A percentile compares a stretch with the other conserved stretches of the same genome.
Conservation (phyloP, 177 flowering plant species). For the Telopea speciosissima region DNA sequence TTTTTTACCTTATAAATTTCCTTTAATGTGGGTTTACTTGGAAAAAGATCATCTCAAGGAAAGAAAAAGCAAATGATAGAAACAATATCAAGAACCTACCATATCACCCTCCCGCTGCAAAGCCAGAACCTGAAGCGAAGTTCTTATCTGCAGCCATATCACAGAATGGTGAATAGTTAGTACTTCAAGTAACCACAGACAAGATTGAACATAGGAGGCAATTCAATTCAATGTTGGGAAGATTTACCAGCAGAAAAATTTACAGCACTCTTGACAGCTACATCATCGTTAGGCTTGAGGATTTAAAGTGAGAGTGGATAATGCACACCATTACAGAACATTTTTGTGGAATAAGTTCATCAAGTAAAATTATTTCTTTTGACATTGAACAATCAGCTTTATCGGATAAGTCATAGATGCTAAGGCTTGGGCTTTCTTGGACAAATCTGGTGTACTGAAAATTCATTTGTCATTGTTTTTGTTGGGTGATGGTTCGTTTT, state of each 20-base stretch:
- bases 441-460: no score
- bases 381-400: no score
- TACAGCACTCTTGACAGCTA: not conserved
- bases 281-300: not conserved
- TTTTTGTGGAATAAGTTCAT: no score
- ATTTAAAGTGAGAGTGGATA: not conserved
- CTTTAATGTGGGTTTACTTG: no score
- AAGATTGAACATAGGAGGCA: not conserved
- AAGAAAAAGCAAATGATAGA: not conserved
- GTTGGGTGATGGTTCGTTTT: no score
- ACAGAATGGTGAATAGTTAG: not conserved
- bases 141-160: slow-evolving; percentile 60
- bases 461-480: no score
- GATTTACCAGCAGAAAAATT: not conserved
- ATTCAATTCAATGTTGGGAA: not conserved
- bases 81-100: slow-evolving; percentile 32
- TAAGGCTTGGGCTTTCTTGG: no score
- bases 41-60: not conserved
- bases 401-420: no score
- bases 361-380: no score
- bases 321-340: not conserved
- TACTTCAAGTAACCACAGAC: not conserved
- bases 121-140: slow-evolving; percentile 86
- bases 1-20: no score
- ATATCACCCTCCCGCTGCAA: slow-evolving; percentile 64